A percentile compares a stretch with the other conserved stretches of the same genome.
phyloP scores from a whole-genome alignment of 257 asterid genomes.

The Solanum boliviense region DNA sequence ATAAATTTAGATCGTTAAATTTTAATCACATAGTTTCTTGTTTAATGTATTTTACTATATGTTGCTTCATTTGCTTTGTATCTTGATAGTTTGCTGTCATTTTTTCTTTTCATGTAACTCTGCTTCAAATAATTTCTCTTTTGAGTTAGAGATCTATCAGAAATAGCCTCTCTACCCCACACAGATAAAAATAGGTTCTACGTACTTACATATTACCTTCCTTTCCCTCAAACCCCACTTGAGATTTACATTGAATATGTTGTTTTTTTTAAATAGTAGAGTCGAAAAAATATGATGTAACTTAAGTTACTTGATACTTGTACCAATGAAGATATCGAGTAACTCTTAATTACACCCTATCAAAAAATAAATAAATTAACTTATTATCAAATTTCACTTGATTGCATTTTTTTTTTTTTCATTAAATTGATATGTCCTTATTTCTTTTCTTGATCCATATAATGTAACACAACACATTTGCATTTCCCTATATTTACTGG shows the following conservation, averaged over 20 bases:
- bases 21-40: not conserved
- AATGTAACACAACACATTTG: not conserved
- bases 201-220: not conserved
- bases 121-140: not conserved
- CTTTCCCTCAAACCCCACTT: not conserved
- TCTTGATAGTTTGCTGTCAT: not conserved
- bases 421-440: not conserved
- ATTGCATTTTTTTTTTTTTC: not conserved
- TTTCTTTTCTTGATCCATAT: not conserved
- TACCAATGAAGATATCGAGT: not conserved
- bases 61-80: not conserved
- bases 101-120: not conserved
- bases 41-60: not conserved
- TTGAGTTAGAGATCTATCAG: not conserved
- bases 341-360: not conserved
- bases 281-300: accelerated
- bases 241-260: not conserved
- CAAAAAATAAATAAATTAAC: not conserved
- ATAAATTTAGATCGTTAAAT: not conserved
- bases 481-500: not conserved
- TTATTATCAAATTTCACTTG: not conserved
- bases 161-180: accelerated
- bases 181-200: not conserved
- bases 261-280: not conserved
- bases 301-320: not conserved